Percentiles rank a stretch among this genome's conserved stretches.
phyloP scores from a whole-genome alignment of 768 basidiomycete genomes.

The Russula olivacea region DNA sequence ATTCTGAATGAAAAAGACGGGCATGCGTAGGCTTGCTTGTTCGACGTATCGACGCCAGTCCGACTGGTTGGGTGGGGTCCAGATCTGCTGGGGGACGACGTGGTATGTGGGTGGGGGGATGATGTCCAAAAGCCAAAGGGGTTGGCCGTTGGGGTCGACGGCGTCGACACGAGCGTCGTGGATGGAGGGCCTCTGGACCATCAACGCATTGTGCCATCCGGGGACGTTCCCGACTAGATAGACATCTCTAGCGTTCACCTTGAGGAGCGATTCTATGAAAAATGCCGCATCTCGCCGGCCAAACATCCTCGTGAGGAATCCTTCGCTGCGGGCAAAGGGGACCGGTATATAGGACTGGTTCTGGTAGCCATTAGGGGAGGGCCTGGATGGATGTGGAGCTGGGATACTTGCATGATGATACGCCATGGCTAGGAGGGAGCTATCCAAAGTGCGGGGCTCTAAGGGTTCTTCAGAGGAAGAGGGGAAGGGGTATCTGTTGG shows the following conservation, averaged over 20 bases:
- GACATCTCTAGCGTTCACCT: background rate
- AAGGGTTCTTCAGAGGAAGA: background rate
- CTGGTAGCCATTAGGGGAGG: background rate
- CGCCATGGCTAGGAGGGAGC: background rate
- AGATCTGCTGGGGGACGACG: constrained; percentile 17
- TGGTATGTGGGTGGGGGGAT: background rate
- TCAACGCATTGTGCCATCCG: constrained; percentile 7
- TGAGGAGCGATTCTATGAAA: constrained; percentile 19
- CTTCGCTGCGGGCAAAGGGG: background rate
- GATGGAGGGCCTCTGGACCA: constrained; percentile 6
- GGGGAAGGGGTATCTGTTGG: background rate
- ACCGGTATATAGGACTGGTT: background rate
- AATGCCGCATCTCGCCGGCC: constrained; percentile 13
- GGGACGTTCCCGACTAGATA: constrained; percentile 9
- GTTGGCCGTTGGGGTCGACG: background rate
- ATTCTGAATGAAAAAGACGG: constrained; percentile 18
- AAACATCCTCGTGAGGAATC: constrained; percentile 17
- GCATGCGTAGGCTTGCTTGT: constrained; percentile 16
- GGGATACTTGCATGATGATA: background rate
- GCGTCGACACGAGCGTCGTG: background rate
- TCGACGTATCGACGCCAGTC: constrained; percentile 24
- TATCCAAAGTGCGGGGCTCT: background rate
- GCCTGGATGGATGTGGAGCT: background rate
- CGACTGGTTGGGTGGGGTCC: constrained; percentile 20
- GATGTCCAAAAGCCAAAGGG: constrained; percentile 17